Evolutionary conservation across 2,329 filamentous ascomycete species (phyloP).

Genomic region (Mariannaea sp.): DNA sequence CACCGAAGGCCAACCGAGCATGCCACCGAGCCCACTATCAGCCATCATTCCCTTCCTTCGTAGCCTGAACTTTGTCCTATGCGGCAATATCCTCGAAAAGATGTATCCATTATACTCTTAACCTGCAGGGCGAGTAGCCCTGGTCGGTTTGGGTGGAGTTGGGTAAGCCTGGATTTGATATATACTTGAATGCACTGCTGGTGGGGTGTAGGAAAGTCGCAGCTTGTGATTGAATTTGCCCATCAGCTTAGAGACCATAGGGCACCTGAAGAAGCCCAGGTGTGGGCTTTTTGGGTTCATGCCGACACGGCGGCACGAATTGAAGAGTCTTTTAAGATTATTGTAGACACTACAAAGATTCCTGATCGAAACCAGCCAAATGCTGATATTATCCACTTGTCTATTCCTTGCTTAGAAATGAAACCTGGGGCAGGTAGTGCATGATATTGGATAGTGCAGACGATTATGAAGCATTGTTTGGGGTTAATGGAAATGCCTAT

Average conservation of each 20-base stretch:
- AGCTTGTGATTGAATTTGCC: slow-evolving; percentile 44
- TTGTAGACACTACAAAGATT: not conserved
- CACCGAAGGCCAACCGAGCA: not conserved
- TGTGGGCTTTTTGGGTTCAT: slow-evolving; percentile 44
- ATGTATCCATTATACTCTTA: slow-evolving; percentile 27
- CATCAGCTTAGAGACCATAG: slow-evolving; percentile 30
- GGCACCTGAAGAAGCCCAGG: slow-evolving; percentile 33
- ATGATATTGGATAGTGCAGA: not conserved
- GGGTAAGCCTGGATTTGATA: slow-evolving; percentile 13
- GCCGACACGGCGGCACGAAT: not conserved
- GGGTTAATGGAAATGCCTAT: no score
- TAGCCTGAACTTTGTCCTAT: slow-evolving; percentile 3
- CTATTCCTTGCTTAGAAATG: not conserved
- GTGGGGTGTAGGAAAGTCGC: slow-evolving; percentile 23
- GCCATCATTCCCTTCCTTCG: slow-evolving; percentile 3
- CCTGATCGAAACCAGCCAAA: not conserved
- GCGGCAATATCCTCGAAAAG: slow-evolving; percentile 33
- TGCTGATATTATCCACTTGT: slow-evolving; percentile 3
- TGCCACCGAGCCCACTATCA: not conserved
- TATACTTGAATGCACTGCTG: not conserved
- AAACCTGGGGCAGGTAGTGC: not conserved
- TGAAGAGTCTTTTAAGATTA: not conserved
- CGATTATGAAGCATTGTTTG: not conserved
- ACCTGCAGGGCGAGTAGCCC: slow-evolving; percentile 32
- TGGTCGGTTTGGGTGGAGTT: slow-evolving; percentile 42